Conservation (phyloP, 139 green algal genomes). For the Marvania coccoides region DNA sequence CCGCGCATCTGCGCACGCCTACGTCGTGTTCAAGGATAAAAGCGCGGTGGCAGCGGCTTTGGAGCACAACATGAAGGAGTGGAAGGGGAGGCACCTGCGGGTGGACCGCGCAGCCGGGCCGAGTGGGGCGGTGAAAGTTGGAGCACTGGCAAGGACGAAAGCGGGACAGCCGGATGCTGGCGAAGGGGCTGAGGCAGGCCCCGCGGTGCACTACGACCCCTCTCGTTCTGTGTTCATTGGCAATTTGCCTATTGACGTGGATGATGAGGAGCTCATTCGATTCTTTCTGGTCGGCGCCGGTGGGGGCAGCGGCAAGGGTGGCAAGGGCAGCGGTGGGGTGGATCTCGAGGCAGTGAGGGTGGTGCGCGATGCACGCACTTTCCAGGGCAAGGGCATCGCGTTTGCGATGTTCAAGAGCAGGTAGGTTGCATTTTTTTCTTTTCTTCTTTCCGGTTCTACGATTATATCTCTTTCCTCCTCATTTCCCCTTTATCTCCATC, state of each 20-base stretch:
- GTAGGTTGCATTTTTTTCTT: constrained; percentile 8
- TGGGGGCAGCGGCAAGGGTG: constrained; percentile 2
- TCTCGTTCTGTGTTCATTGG: constrained; percentile 74
- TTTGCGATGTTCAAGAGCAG: constrained; percentile 66
- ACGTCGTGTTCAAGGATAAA: constrained; percentile 64
- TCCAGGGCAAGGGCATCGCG: constrained; percentile 68
- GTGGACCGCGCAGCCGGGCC: constrained; percentile 60
- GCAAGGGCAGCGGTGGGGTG: not conserved
- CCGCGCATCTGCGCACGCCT: constrained; percentile 51
- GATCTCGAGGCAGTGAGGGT: constrained; percentile 73
- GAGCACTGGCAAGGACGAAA: not conserved
- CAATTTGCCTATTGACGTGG: constrained; percentile 70
- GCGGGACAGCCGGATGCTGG: not conserved
- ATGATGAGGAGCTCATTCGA: constrained; percentile 63
- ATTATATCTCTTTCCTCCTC: not conserved
- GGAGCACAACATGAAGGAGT: constrained; percentile 63
- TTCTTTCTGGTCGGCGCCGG: constrained; percentile 26
- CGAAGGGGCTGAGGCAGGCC: not conserved
- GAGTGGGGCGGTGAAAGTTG: constrained; percentile 10
- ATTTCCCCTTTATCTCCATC: not conserved
- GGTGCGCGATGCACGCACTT: constrained; percentile 65
- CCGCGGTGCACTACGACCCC: constrained; percentile 61
- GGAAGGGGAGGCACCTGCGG: constrained; percentile 67
- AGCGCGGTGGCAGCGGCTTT: constrained; percentile 39
- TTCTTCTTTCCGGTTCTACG: not conserved